Evolutionary conservation across 768 basidiomycete genomes (phyloP).

Genomic region (Suillus discolor): DNA sequence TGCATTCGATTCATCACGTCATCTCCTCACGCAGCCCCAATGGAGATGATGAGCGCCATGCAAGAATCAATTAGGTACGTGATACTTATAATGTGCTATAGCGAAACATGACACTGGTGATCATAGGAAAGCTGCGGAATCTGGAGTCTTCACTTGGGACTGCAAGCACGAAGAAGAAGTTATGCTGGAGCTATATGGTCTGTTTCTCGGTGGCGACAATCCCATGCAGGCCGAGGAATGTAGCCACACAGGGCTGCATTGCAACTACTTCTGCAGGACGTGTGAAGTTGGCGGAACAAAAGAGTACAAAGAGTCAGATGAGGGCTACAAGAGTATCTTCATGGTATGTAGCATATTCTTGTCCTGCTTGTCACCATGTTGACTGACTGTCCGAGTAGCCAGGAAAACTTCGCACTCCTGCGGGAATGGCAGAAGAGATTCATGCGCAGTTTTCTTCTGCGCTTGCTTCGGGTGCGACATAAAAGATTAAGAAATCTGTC

Average conservation of each 20-base stretch:
- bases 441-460: slow-evolving; percentile 8
- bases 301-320: slow-evolving; percentile 23
- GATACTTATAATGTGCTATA: background rate
- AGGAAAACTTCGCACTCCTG: slow-evolving; percentile 6
- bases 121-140: slow-evolving; percentile 14
- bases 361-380: too few relatives aligned
- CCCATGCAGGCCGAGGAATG: slow-evolving; percentile 41
- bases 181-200: slow-evolving; percentile 24
- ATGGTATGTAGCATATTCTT: too few relatives aligned
- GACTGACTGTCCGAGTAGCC: background rate
- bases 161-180: slow-evolving; percentile 26
- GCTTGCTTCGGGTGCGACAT: background rate
- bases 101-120: too few relatives aligned
- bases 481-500: slow-evolving; percentile 10
- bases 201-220: slow-evolving; percentile 33
- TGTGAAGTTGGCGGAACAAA: slow-evolving; percentile 34
- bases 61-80: slow-evolving; percentile 30
- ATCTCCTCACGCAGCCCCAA: slow-evolving; percentile 36
- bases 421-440: slow-evolving; percentile 2
- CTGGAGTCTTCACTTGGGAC: slow-evolving; percentile 24
- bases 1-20: slow-evolving; percentile 29
- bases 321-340: too few relatives aligned
- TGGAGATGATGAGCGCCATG: slow-evolving; percentile 36
- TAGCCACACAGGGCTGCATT: slow-evolving; percentile 32
- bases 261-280: slow-evolving; percentile 36